Evolutionary conservation across 768 basidiomycete genomes (phyloP), one percentile per base, ranked within the genome.

Genomic region (Sarcomyxa edulis): DNA sequence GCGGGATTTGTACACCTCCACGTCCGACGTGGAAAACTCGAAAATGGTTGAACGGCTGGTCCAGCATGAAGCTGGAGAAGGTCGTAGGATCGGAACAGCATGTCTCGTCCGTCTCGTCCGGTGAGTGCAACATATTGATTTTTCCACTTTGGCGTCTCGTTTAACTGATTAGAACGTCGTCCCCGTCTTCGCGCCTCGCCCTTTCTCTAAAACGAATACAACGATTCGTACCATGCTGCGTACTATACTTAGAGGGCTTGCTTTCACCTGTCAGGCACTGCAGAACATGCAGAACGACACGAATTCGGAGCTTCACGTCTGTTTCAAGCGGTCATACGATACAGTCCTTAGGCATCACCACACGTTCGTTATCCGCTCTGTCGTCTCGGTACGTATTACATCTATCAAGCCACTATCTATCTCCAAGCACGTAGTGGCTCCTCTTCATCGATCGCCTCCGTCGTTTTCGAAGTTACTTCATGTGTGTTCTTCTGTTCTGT

Each of bases 311-410:
- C 61, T 85, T 31, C 72, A 79, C 48, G 65, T 71, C 42, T 85
- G 84, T 56, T 87, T 88, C 65, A 74, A 71, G 56, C 65, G 74
- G 28, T 71, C 85, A 3, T 88, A 84, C 54, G 83, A 88, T 44
- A 66, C 69, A 37, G 76, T 84, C 12, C 66, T 88, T 35, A 63
- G 58, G 36, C 79, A 77, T 43, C 81, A 85, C 56, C 81, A 84
- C 52, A 65, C 74, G 0, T 83, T 82, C 53, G 21, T 85, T 47
- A 68, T 86, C 43, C 78, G 82, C 16, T 74, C 80, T 15, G 58
- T 84, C 40, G 76, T 83, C 20, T 63, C 68, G 19, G 82, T 84
- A 39, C 48, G 80, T 57, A 10, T 27, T 30, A 29, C 25, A 32
- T 10, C 19, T 2, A 12, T 33, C 11, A n/a, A n/a, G n/a, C n/a